These are phyloP conservation scores for Populus hybrid DNA, from an alignment of 441 rosid genomes.

Conservation along the genomic window DNA sequence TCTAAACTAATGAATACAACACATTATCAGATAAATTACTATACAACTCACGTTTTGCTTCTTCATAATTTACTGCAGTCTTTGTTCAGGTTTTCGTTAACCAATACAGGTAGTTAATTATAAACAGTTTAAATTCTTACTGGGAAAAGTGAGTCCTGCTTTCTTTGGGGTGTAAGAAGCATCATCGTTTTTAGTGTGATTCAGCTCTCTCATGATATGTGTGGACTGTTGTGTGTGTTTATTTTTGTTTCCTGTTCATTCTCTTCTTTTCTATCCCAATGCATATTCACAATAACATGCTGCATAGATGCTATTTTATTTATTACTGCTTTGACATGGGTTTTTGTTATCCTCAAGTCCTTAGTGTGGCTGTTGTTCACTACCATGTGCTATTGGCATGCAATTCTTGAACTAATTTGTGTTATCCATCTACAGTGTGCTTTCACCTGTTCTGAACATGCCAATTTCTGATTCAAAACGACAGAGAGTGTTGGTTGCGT, in stretches of 20 bases:
- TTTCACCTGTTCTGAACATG: conserved; percentile 97
- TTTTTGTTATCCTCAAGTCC: conserved; percentile 7
- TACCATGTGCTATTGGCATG: conserved; percentile 16
- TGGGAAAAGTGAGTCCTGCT: too few relatives aligned
- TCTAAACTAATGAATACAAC: too few relatives aligned
- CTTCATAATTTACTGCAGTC: too few relatives aligned
- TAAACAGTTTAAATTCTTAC: too few relatives aligned
- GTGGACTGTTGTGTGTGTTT: neutral
- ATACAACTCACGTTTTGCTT: too few relatives aligned
- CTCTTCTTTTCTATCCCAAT: neutral
- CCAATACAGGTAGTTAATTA: too few relatives aligned
- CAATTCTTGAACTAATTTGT: conserved; percentile 27
- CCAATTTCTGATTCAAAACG: conserved; percentile 97
- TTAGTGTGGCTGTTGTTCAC: neutral
- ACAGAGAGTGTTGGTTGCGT: conserved; percentile 96
- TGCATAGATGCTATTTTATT: conserved; percentile 5
- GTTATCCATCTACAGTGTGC: conserved; percentile 62
- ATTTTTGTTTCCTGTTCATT: neutral
- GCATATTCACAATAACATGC: neutral
- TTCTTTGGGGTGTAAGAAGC: too few relatives aligned
- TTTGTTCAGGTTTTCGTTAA: too few relatives aligned
- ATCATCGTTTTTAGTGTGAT: neutral
- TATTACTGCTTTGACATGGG: neutral
- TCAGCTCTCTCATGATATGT: neutral
- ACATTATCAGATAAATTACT: too few relatives aligned